phyloP scores from a whole-genome alignment of 2,329 filamentous ascomycete genomes.

The Sporothrix inflata region DNA sequence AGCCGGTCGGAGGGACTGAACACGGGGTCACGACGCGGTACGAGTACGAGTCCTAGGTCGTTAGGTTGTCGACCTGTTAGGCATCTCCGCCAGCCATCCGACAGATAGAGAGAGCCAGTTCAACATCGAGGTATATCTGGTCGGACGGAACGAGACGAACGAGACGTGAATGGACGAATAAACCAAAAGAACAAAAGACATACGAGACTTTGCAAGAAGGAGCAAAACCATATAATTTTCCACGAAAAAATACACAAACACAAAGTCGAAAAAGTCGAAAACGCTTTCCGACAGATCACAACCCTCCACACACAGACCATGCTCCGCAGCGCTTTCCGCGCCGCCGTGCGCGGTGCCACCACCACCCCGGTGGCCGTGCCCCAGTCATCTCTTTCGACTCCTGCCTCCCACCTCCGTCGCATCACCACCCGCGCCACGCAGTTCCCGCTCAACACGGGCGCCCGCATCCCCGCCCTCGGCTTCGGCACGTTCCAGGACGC shows the following conservation, averaged over 20 bases:
- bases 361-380: neutral
- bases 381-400: neutral
- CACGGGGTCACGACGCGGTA: too few relatives aligned
- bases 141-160: too few relatives aligned
- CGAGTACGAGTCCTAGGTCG: too few relatives aligned
- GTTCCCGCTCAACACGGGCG: slow-evolving; percentile 48
- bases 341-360: neutral
- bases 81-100: too few relatives aligned
- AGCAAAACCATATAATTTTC: too few relatives aligned
- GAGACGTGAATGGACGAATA: too few relatives aligned
- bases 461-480: slow-evolving; percentile 47
- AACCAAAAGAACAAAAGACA: too few relatives aligned
- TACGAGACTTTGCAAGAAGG: too few relatives aligned
- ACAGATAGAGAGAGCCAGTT: too few relatives aligned
- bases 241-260: neutral
- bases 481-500: slow-evolving; percentile 45
- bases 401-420: neutral
- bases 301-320: neutral
- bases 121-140: too few relatives aligned
- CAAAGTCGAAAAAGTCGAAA: neutral
- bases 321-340: neutral
- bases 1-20: too few relatives aligned
- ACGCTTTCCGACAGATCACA: neutral
- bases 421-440: neutral
- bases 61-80: too few relatives aligned